Percentiles rank a stretch among this genome's conserved stretches.
Evolutionary conservation across 768 basidiomycete species (phyloP).

Genomic region (Mrakia frigida): DNA sequence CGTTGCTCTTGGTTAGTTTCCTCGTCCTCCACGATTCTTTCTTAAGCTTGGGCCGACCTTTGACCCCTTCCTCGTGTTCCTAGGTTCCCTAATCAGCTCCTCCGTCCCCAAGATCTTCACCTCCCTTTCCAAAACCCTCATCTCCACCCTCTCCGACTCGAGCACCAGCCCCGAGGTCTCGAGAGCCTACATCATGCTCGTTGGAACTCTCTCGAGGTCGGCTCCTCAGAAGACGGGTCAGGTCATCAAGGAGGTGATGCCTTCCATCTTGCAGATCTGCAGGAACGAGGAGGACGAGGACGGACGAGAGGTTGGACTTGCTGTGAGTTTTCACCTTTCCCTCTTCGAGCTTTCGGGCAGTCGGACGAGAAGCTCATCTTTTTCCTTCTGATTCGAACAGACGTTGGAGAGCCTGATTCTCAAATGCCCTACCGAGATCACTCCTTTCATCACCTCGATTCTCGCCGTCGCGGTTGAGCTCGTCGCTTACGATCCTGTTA

Average conservation of each 20-base stretch:
- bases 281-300: slow-evolving; percentile 72
- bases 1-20: slow-evolving; percentile 52
- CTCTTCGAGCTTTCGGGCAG: background rate
- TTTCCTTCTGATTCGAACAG: slow-evolving; percentile 44
- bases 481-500: slow-evolving; percentile 89
- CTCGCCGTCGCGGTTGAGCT: slow-evolving; percentile 65
- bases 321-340: slow-evolving; percentile 49
- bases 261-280: slow-evolving; percentile 33
- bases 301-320: slow-evolving; percentile 69
- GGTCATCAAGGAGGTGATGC: slow-evolving; percentile 34
- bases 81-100: slow-evolving; percentile 63
- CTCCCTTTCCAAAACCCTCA: slow-evolving; percentile 19
- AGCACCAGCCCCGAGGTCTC: background rate
- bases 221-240: slow-evolving; percentile 58
- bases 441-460: slow-evolving; percentile 63
- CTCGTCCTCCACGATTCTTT: background rate
- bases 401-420: slow-evolving; percentile 80
- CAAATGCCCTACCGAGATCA: slow-evolving; percentile 75
- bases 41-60: too few relatives aligned
- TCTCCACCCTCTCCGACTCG: background rate
- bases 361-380: background rate
- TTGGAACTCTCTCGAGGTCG: slow-evolving; percentile 72
- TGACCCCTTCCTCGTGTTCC: background rate
- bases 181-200: slow-evolving; percentile 48
- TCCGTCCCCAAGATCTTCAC: slow-evolving; percentile 59